phyloP scores from a whole-genome alignment of 1,284 basidiomycete genomes.

The Marasmius tenuissimus region DNA sequence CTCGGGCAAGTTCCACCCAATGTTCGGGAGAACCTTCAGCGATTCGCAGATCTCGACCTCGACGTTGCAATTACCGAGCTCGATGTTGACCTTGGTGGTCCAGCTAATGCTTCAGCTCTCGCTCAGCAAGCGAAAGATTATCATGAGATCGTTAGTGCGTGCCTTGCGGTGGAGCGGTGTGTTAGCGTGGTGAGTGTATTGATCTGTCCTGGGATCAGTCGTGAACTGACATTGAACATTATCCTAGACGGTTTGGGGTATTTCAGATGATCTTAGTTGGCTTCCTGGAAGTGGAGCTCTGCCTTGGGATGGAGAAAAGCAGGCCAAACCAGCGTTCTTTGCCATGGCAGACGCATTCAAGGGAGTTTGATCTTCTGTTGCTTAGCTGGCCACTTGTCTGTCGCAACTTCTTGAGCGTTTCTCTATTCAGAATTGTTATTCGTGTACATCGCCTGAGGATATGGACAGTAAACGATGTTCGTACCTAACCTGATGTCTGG shows the following conservation, averaged over 20 bases:
- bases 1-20: constrained; percentile 47
- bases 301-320: not conserved
- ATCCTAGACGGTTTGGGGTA: not conserved
- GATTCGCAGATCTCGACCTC: constrained; percentile 53
- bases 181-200: not conserved
- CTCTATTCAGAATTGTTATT: too few relatives aligned
- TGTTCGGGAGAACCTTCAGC: constrained; percentile 33
- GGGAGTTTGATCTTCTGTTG: too few relatives aligned
- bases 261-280: constrained; percentile 4
- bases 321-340: not conserved
- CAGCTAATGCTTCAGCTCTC: not conserved
- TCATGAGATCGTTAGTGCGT: not conserved
- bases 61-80: constrained; percentile 63
- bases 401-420: too few relatives aligned
- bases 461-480: too few relatives aligned
- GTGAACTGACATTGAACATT: not conserved
- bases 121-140: not conserved
- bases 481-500: too few relatives aligned
- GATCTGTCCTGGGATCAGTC: not conserved
- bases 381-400: too few relatives aligned
- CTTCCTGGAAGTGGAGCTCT: not conserved
- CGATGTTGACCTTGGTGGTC: constrained; percentile 36
- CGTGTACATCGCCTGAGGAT: too few relatives aligned
- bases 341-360: not conserved
- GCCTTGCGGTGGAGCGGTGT: not conserved